Percentiles rank a stretch among this genome's conserved stretches.
phyloP scores from a whole-genome alignment of 306 rosid genomes.

The Acacia melanoxylon region DNA sequence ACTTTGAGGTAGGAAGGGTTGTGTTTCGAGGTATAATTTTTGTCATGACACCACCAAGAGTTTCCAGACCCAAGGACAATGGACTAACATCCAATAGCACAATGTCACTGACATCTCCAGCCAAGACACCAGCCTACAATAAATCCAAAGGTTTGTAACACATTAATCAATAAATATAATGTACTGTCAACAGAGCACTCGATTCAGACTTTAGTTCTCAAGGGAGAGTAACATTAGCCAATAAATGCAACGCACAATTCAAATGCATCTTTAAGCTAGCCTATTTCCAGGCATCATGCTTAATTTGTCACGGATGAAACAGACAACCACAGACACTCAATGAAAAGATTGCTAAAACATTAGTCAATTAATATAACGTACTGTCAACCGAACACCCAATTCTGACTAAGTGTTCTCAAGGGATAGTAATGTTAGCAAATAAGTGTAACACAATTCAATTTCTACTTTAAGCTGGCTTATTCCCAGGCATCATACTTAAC shows the following conservation, averaged over 20 bases:
- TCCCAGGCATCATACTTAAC: neutral
- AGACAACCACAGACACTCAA: neutral
- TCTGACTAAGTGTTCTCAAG: neutral
- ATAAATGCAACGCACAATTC: neutral
- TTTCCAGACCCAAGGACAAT: constrained; percentile 81
- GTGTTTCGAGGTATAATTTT: constrained; percentile 96
- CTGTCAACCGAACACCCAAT: neutral
- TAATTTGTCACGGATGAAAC: neutral
- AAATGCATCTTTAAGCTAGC: neutral
- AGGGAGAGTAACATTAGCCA: constrained; percentile 2
- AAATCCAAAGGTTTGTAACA: neutral
- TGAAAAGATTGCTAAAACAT: neutral
- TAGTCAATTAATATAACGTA: neutral
- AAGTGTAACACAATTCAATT: neutral
- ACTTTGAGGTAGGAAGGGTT: constrained; percentile 92
- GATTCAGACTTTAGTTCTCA: neutral
- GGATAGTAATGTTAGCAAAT: neutral
- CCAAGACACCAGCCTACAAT: constrained; percentile 83
- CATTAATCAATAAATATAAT: neutral
- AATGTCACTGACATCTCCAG: constrained; percentile 92
- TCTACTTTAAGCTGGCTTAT: neutral
- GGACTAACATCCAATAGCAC: constrained; percentile 88
- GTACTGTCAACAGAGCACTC: neutral
- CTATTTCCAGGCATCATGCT: neutral
- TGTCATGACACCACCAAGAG: constrained; percentile 95